Conservation (phyloP, 306 rosid genomes). For the Echinosophora koreensis region DNA sequence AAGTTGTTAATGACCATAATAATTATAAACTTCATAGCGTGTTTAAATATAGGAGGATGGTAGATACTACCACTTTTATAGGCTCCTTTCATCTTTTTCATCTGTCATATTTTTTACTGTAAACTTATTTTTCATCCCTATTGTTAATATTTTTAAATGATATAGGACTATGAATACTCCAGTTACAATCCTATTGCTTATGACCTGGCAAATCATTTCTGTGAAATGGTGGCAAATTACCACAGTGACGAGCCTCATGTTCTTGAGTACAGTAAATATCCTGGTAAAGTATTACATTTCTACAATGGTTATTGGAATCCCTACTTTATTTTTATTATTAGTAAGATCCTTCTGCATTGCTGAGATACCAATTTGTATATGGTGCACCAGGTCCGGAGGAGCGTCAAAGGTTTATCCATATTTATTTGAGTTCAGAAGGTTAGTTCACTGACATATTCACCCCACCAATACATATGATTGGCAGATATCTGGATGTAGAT, state of each 20-base stretch:
- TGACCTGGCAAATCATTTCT: conserved; percentile 92
- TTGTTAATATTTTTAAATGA: neutral
- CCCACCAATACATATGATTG: conserved; percentile 19
- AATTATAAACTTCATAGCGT: neutral
- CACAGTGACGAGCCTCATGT: conserved; percentile 86
- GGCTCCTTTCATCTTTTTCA: neutral
- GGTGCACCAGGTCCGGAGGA: conserved; percentile 70
- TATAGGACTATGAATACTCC: conserved; percentile 89
- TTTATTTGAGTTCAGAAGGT: conserved; percentile 78
- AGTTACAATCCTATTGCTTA: conserved; percentile 85
- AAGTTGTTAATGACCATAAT: conserved; percentile 1
- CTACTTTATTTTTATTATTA: conserved; percentile 24
- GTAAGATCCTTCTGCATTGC: conserved; percentile 22
- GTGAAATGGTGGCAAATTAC: conserved; percentile 96
- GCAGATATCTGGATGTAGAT: conserved; percentile 19
- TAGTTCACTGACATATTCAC: conserved; percentile 38
- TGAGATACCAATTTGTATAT: conserved; percentile 37
- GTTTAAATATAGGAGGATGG: neutral
- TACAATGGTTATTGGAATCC: neutral
- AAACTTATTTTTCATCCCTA: neutral
- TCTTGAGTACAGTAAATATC: conserved; percentile 83
- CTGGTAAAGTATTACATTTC: conserved; percentile 58
- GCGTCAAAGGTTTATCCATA: conserved; percentile 67
- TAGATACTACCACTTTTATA: neutral
- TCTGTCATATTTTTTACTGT: conserved; percentile 16